phyloP scores from a whole-genome alignment of 140 eudicot genomes.

The Bidens hawaiensis region DNA sequence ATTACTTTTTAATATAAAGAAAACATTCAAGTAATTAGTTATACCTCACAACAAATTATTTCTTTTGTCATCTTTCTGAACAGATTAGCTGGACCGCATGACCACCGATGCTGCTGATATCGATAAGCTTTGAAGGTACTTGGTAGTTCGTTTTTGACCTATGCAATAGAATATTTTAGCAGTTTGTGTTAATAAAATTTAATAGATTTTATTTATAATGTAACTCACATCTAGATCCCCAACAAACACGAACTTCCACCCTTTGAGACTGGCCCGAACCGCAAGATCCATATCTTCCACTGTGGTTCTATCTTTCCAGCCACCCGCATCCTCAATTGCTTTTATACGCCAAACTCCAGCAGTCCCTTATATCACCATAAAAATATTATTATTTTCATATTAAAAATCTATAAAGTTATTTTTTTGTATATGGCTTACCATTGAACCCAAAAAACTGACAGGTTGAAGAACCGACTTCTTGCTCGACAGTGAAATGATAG shows the following conservation, averaged over 20 bases:
- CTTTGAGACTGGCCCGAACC: slow-evolving; percentile 74
- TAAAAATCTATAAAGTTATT: not conserved
- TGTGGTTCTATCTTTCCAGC: slow-evolving; percentile 92
- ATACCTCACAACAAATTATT: slow-evolving; percentile 60
- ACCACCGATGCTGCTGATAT: slow-evolving; percentile 94
- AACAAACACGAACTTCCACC: slow-evolving; percentile 83
- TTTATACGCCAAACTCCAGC: slow-evolving; percentile 85
- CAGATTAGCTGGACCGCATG: slow-evolving; percentile 91
- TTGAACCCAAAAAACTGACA: slow-evolving; percentile 84
- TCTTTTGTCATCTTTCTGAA: slow-evolving; percentile 76
- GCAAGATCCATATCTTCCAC: slow-evolving; percentile 97
- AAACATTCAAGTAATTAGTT: not conserved
- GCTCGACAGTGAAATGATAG: slow-evolving; percentile 79
- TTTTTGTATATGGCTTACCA: slow-evolving; percentile 34
- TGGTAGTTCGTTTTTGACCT: slow-evolving; percentile 89
- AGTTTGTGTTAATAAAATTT: not conserved
- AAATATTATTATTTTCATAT: not conserved
- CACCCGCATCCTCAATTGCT: slow-evolving; percentile 83
- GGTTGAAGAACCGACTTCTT: slow-evolving; percentile 91
- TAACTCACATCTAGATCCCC: slow-evolving; percentile 58
- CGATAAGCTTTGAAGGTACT: slow-evolving; percentile 87
- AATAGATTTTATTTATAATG: not conserved
- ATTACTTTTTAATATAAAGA: not conserved
- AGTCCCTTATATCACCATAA: slow-evolving; percentile 54
- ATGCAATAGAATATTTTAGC: slow-evolving; percentile 4